Evolutionary conservation across 192 early-diverging fungal species (phyloP).

Genomic region (Cetraspora pellucida): DNA sequence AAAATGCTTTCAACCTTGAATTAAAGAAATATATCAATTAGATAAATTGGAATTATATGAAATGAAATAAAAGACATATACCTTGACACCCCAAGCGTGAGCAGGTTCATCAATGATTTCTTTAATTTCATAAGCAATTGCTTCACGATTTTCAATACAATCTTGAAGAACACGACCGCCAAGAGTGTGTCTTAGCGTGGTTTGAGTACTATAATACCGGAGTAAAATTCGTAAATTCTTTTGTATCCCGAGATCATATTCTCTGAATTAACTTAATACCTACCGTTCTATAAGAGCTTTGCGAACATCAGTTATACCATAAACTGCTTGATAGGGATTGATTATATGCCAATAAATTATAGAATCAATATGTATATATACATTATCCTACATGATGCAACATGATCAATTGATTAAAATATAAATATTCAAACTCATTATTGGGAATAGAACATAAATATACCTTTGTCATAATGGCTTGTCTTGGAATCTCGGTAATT

Average conservation of each 20-base stretch:
- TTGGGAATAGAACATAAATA: neutral
- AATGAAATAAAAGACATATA: constrained; percentile 35
- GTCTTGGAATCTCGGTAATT: constrained; percentile 60
- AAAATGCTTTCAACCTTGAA: constrained; percentile 63
- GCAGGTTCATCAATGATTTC: constrained; percentile 82
- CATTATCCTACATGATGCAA: constrained; percentile 67
- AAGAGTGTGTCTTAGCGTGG: constrained; percentile 83
- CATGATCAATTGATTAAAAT: neutral
- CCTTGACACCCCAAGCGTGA: constrained; percentile 75
- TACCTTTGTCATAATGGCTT: constrained; percentile 80
- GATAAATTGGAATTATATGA: neutral
- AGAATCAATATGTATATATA: constrained; percentile 80
- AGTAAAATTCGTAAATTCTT: neutral
- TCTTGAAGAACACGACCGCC: constrained; percentile 86
- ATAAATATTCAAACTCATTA: neutral
- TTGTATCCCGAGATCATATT: neutral
- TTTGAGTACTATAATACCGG: constrained; percentile 64
- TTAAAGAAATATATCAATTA: neutral
- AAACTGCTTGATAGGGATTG: constrained; percentile 79
- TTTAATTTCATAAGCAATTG: constrained; percentile 83
- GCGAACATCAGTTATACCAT: constrained; percentile 80
- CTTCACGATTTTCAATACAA: constrained; percentile 85
- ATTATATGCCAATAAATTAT: constrained; percentile 85
- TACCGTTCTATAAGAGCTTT: constrained; percentile 79
- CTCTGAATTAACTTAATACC: neutral